Percentiles rank a stretch among this genome's conserved stretches.
phyloP scores from a whole-genome alignment of 306 rosid species.

The Trifolium dubium region DNA sequence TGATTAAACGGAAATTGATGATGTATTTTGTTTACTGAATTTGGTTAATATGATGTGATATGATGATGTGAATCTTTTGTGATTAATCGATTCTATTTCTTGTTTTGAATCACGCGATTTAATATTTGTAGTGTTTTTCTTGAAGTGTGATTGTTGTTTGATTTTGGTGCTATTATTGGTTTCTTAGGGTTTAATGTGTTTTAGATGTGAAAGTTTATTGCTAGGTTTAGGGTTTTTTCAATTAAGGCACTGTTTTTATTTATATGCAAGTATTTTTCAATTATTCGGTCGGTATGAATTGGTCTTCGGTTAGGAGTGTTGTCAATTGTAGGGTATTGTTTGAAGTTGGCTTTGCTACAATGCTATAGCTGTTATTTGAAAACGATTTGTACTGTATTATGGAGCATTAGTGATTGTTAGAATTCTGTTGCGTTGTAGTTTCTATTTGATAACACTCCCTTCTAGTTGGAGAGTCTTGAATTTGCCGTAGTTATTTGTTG shows the following conservation, averaged over 20 bases:
- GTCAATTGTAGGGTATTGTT: background rate
- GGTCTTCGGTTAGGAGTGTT: background rate
- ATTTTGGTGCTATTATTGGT: background rate
- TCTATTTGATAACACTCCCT: background rate
- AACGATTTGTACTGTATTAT: background rate
- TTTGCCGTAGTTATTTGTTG: background rate
- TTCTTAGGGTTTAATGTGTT: no score
- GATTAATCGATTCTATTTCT: background rate
- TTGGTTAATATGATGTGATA: conserved; percentile 16
- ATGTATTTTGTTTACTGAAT: conserved; percentile 14
- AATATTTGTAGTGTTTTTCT: background rate
- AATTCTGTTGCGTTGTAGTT: background rate
- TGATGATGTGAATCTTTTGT: background rate
- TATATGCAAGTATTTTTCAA: no score
- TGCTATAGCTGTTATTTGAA: background rate
- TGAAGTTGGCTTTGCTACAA: background rate
- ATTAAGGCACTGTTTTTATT: no score
- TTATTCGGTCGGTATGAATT: no score
- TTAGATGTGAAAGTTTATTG: no score
- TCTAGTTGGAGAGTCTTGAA: background rate
- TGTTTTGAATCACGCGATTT: background rate
- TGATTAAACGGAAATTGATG: background rate
- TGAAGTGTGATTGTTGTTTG: background rate
- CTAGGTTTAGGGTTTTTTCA: no score
- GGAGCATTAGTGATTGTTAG: background rate